Base-by-base conservation (phyloP, 108 stramenopile genomes). In the Schizochytrium sp. region DNA sequence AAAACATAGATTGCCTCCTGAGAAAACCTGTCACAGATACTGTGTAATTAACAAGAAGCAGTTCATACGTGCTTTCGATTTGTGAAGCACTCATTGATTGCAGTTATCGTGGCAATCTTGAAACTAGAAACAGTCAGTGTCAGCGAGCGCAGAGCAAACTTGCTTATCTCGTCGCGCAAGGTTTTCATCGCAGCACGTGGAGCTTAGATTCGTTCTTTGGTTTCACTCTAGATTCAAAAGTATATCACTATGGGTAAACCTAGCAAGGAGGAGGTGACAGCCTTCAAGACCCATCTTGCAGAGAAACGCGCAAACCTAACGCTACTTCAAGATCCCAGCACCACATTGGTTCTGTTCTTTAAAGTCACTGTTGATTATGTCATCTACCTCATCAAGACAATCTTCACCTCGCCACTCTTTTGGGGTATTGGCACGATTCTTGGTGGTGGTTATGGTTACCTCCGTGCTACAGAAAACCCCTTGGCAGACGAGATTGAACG, bases 401-500 rank as follows among this genome's bases (percentile, higher is more conserved):
- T 83, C 10, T 28, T 83, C 45, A 55, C 50, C 5, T 83, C 76
- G 13, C 28, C 45, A n/a, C 50, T 55, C 47, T n/a, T 83, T 10
- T 83, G 76, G 76, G 76, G 50, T 17, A 15, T 83, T 47, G 76
- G 50, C 10, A 53, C 76, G 5, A 53, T 83, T n/a, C 19, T 69
- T 0, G 64, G 64, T 8, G 64, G 64, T 44, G 76, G 50, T 38
- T 83, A 83, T 53, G 76, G 76, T 47, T 83, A 55, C 47, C 76
- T 83, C 50, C 76, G 76, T 38, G 5, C 38, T n/a, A 40, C 76
- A 28, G 76, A 88, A 44, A 40, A 88, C 42, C 47, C 59, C 45
- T 56, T 44, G 46, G 17, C 3, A 40, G 42, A 73, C 10, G 89
- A 92, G 90, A 46, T 90, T 10, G 90, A 91, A 3, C 42, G 83